Evolutionary conservation across 129 eudicot genomes (phyloP).

Genomic region (Rutidosis leptorrhynchoides): DNA sequence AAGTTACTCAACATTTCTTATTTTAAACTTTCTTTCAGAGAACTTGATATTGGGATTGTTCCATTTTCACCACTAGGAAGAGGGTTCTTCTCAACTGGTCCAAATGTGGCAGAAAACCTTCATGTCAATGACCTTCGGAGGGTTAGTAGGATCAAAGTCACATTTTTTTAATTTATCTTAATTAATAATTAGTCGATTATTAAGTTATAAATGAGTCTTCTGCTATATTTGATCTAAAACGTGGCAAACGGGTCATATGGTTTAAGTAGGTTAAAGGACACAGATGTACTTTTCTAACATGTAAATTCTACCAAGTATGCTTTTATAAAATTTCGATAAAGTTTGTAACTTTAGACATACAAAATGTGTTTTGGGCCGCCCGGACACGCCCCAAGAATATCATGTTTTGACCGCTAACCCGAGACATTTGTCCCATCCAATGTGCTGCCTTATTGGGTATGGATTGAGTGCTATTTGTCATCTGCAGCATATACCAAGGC

Average conservation of each 20-base stretch:
- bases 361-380: background rate
- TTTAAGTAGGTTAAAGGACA: no score
- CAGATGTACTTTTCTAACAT: no score
- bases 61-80: constrained; percentile 49
- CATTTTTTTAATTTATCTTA: background rate
- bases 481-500: constrained; percentile 42
- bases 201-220: no score
- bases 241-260: background rate
- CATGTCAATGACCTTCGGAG: constrained; percentile 36
- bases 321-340: no score
- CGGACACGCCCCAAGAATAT: no score
- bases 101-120: constrained; percentile 32
- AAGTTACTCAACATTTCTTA: background rate
- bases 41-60: constrained; percentile 63
- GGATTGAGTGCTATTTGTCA: background rate
- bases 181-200: background rate
- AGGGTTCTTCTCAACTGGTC: constrained; percentile 40
- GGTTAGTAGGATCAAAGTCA: constrained; percentile 26
- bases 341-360: no score
- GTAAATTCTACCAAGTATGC: no score
- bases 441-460: background rate
- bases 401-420: background rate
- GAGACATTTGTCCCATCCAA: background rate
- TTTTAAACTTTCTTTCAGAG: constrained; percentile 27
- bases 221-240: background rate